A percentile compares a stretch with the other conserved stretches of the same genome.
These are phyloP conservation scores for Dillenia turbinata DNA, from an alignment of 164 flowering plant species.

Conservation along the genomic window DNA sequence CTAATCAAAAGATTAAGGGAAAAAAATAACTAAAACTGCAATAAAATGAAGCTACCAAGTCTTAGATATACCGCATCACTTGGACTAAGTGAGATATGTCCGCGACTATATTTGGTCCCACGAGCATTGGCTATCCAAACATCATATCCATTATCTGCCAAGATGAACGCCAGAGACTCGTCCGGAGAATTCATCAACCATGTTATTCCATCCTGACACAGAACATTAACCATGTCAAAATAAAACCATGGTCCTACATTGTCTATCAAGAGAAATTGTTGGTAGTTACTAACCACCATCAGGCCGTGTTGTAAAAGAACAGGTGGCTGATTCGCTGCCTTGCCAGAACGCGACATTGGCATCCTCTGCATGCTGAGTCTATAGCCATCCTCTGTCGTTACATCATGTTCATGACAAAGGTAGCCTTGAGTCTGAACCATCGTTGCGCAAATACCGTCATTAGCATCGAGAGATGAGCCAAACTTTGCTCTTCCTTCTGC, in stretches of 20 bases:
- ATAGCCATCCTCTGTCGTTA: constrained; percentile 50
- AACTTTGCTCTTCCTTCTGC: no score
- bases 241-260: no score
- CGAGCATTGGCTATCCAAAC: constrained; percentile 61
- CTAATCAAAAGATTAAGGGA: constrained; percentile 12
- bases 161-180: constrained; percentile 37
- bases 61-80: constrained; percentile 17
- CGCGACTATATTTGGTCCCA: constrained; percentile 45
- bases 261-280: no score
- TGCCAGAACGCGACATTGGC: constrained; percentile 21
- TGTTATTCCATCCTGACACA: constrained; percentile 41
- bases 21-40: background rate
- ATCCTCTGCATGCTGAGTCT: constrained; percentile 51
- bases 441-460: no score
- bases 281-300: constrained; percentile 27
- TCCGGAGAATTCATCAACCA: constrained; percentile 43
- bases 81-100: constrained; percentile 34
- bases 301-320: constrained; percentile 55
- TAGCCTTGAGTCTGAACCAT: no score
- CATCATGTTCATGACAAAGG: constrained; percentile 19
- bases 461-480: no score
- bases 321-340: constrained; percentile 21
- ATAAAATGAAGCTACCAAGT: background rate
- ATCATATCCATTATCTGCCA: constrained; percentile 57
- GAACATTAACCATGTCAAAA: background rate